Evolutionary conservation across 2,329 filamentous ascomycete species (phyloP).

Genomic region (Fusarium compactum): DNA sequence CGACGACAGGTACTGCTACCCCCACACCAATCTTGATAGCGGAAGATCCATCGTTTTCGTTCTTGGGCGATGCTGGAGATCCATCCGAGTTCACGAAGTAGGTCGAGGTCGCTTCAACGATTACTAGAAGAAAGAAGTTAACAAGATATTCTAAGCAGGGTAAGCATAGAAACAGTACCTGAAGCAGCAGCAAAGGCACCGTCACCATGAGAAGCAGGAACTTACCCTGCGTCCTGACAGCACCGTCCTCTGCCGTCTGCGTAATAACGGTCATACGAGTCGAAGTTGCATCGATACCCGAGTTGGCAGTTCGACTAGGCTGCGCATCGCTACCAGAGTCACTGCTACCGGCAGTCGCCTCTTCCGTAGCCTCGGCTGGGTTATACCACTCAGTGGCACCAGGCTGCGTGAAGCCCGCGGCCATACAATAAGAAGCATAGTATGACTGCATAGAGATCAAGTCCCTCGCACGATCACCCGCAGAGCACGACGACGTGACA

Average conservation of each 20-base stretch:
- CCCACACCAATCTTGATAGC: conserved; percentile 42
- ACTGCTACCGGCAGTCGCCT: conserved; percentile 11
- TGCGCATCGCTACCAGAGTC: conserved; percentile 13
- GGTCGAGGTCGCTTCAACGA: conserved; percentile 43
- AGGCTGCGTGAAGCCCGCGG: conserved; percentile 43
- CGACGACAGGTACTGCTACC: conserved; percentile 32
- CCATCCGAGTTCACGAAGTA: conserved; percentile 41
- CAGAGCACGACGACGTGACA: conserved; percentile 33
- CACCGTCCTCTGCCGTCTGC: conserved; percentile 42
- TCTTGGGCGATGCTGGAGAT: conserved; percentile 27
- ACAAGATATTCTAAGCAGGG: not conserved
- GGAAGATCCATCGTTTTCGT: conserved; percentile 9
- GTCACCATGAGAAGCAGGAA: conserved; percentile 46
- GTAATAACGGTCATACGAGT: conserved; percentile 45
- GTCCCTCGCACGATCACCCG: conserved; percentile 41
- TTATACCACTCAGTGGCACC: conserved; percentile 45
- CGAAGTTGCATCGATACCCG: conserved; percentile 32
- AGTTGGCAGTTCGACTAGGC: conserved; percentile 41
- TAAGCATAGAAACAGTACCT: conserved; percentile 42
- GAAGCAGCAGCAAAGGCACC: conserved; percentile 46
- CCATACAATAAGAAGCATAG: conserved; percentile 48
- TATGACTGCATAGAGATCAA: conserved; percentile 44
- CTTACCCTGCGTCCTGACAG: conserved; percentile 46
- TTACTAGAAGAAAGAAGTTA: conserved; percentile 37
- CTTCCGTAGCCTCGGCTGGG: conserved; percentile 35